Evolutionary conservation across 2,329 filamentous ascomycete species (phyloP).

Genomic region (Diaporthe amygdali): DNA sequence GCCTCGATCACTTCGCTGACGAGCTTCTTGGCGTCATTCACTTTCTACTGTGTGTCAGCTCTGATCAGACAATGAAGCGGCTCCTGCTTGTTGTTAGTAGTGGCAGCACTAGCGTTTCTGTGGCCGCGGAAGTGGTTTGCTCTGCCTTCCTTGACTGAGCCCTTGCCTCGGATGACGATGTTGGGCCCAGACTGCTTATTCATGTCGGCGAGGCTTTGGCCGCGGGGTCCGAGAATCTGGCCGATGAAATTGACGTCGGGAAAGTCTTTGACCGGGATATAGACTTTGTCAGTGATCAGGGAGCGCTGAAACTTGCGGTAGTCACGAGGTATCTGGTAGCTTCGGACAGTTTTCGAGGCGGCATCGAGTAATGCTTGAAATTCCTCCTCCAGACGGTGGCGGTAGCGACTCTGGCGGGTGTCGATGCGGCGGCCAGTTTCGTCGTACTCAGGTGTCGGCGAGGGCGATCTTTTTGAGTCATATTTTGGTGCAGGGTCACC

Average conservation of each 20-base stretch:
- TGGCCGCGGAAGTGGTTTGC: conserved; percentile 39
- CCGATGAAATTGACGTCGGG: conserved; percentile 90
- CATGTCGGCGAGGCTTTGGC: conserved; percentile 83
- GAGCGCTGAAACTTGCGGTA: conserved; percentile 59
- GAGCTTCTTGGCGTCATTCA: conserved; percentile 75
- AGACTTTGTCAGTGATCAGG: conserved; percentile 84
- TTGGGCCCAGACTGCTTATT: conserved; percentile 77
- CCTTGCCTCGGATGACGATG: conserved; percentile 82
- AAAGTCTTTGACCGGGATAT: conserved; percentile 83
- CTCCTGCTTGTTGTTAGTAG: conserved; percentile 78
- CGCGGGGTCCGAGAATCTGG: conserved; percentile 83
- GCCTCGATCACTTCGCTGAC: conserved; percentile 82
- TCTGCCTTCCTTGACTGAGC: conserved; percentile 83
- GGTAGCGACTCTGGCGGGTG: conserved; percentile 78
- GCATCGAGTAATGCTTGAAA: conserved; percentile 79
- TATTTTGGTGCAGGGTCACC: conserved; percentile 78
- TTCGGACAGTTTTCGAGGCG: conserved; percentile 79
- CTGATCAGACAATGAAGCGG: conserved; percentile 82
- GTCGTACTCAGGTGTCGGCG: conserved; percentile 78
- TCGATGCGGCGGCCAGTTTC: conserved; percentile 82
- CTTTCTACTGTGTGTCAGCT: conserved; percentile 80
- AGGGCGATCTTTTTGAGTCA: conserved; percentile 76
- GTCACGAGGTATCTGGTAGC: conserved; percentile 78
- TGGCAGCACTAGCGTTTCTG: conserved; percentile 39
- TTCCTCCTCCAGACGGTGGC: conserved; percentile 78